Conservation (phyloP, 2,329 filamentous ascomycete species). For the Grosmannia serpens region DNA sequence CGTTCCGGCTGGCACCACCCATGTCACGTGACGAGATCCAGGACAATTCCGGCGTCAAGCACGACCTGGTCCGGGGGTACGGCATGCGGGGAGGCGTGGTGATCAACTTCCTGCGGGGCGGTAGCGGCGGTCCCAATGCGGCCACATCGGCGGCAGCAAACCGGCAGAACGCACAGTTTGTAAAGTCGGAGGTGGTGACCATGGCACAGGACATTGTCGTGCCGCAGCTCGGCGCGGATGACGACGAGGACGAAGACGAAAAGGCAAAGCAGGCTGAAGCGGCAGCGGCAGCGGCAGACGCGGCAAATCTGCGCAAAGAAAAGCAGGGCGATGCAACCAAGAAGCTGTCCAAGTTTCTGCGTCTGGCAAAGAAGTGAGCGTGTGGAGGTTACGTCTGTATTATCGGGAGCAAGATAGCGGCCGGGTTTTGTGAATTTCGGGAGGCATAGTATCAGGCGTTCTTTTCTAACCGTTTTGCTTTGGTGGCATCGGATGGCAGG, state of each 20-base stretch:
- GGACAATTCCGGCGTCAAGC: slow-evolving; percentile 31
- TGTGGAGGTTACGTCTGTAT: not conserved
- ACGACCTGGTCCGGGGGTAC: slow-evolving; percentile 59
- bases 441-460: not conserved
- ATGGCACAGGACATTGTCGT: slow-evolving; percentile 58
- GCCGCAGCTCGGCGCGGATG: slow-evolving; percentile 25
- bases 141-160: slow-evolving; percentile 33
- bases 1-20: slow-evolving; percentile 61
- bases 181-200: slow-evolving; percentile 46
- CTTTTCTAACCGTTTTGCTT: not conserved
- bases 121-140: slow-evolving; percentile 26
- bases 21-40: slow-evolving; percentile 38
- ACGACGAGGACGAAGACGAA: slow-evolving; percentile 28
- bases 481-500: not conserved
- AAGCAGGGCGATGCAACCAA: slow-evolving; percentile 25
- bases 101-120: slow-evolving; percentile 66
- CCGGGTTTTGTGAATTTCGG: not conserved
- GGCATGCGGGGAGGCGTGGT: slow-evolving; percentile 60
- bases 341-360: slow-evolving; percentile 14
- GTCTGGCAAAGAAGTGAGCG: slow-evolving; percentile 11
- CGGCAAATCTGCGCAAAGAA: slow-evolving; percentile 4
- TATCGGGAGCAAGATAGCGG: not conserved
- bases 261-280: slow-evolving; percentile 17
- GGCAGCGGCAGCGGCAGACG: slow-evolving; percentile 14
- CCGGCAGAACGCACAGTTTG: slow-evolving; percentile 42